Percentiles rank a stretch among this genome's conserved stretches.
Evolutionary conservation across 169 alveolate species (phyloP).

Genomic region (Eimeria acervulina): DNA sequence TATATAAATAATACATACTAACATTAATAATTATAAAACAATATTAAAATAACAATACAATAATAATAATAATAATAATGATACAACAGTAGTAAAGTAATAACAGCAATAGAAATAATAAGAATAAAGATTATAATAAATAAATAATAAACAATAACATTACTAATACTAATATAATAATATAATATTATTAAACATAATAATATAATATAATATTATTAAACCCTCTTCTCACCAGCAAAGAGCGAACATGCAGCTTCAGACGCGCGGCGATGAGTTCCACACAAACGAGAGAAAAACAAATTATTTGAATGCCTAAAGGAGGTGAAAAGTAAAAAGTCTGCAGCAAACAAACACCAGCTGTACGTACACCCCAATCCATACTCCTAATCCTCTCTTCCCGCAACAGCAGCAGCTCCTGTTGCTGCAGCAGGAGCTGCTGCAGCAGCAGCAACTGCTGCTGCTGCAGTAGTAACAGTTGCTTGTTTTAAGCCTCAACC

Average conservation of each 20-base stretch:
- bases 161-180: too few species aligned
- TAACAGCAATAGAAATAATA: too few species aligned
- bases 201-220: too few species aligned
- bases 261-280: constrained; percentile 78
- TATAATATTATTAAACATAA: too few species aligned
- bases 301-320: constrained; percentile 50
- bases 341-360: constrained; percentile 27
- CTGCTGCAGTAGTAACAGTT: constrained; percentile 2
- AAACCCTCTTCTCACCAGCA: constrained; percentile 43
- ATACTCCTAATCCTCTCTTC: not conserved
- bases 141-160: too few species aligned
- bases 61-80: not conserved
- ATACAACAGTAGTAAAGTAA: too few species aligned
- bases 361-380: not conserved
- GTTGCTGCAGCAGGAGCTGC: not conserved
- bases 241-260: constrained; percentile 80
- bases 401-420: not conserved
- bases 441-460: not conserved
- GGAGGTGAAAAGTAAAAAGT: constrained; percentile 61
- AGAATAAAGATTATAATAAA: too few species aligned
- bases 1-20: too few species aligned
- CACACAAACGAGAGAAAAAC: constrained; percentile 68
- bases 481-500: too few species aligned
- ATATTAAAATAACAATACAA: too few species aligned
- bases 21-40: too few species aligned